phyloP scores from a whole-genome alignment of 2,329 filamentous ascomycete species.

The Aspergillus sclerotialis region DNA sequence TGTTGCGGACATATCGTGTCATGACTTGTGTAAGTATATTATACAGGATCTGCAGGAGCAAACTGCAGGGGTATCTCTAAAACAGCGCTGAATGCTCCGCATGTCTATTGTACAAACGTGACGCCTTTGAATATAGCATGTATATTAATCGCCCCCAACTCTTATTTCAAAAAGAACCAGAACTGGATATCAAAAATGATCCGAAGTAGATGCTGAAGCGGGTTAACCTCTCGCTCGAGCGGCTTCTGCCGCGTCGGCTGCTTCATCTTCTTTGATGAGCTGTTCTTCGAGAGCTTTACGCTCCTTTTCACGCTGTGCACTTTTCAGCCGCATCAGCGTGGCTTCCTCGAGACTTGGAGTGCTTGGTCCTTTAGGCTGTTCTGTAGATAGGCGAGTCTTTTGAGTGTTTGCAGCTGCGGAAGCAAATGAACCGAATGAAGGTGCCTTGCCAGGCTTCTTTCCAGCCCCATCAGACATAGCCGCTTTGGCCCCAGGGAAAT shows the following conservation, averaged over 20 bases:
- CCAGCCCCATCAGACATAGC: conserved; percentile 9
- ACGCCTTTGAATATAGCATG: conserved; percentile 2
- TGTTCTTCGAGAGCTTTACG: conserved; percentile 48
- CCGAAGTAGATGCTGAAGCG: too few species aligned
- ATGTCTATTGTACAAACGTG: conserved; percentile 1
- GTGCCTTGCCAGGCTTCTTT: conserved; percentile 25
- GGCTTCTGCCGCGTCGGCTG: conserved; percentile 28
- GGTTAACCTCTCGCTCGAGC: conserved; percentile 11
- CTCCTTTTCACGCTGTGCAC: conserved; percentile 50
- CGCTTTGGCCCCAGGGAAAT: conserved; percentile 27
- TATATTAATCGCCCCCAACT: too few species aligned
- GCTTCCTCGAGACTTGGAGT: conserved; percentile 38
- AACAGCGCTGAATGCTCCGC: not conserved
- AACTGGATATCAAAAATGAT: too few species aligned
- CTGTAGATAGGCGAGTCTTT: conserved; percentile 19
- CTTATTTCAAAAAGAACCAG: too few species aligned
- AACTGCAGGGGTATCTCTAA: conserved; percentile 17
- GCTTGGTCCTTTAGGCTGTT: conserved; percentile 18
- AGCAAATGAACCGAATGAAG: conserved; percentile 38
- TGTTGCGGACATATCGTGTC: conserved; percentile 12
- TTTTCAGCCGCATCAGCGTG: conserved; percentile 52
- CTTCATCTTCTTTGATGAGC: conserved; percentile 43
- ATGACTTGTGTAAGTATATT: too few species aligned
- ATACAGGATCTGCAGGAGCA: too few species aligned
- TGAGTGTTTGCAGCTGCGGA: conserved; percentile 21